Evolutionary conservation across 2,329 filamentous ascomycete species (phyloP), one percentile per base, ranked within the genome.

Genomic region (Aspergillus udagawae): DNA sequence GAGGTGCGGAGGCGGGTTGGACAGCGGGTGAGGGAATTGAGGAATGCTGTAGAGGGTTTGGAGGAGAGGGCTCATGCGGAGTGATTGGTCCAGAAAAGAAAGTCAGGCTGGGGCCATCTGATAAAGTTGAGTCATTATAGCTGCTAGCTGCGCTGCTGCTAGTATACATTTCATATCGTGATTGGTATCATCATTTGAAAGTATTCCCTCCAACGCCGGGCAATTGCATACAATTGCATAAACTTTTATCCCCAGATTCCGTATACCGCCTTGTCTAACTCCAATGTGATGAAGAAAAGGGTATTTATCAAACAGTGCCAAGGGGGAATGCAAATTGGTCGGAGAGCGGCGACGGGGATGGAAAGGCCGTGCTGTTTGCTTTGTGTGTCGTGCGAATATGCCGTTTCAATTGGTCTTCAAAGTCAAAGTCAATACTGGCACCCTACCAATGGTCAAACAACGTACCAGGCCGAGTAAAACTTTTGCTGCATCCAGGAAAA

Each of bases 11-110:
- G 64, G 60, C 68, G 78, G 58, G 70, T 81, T 63, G 77, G 75
- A 17, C 72, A 75, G 61, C 66, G 77, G 65, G 68, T 81, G 54
- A 67, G 78, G 63, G 78, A 81, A 67, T 70, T 80, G 69, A 72
- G 73, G 61, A 72, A 69, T 70, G 79, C 76, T 21, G 73, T 80
- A 54, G 63, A 71, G 64, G 64, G 58, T 17, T 67, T 80, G 63
- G 77, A 80, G 66, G 69, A 73, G 60, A 72, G 68, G 65, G 76
- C 72, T 21, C 54, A 62, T 49, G 71, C 69, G 54, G 72, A 78
- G 54, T 75, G 54, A 63, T 52, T 42, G 32, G 21, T 53, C 41
- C 20, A 14, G 4, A 25, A 25, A 53, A 27, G 23, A 51, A 4
- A 42, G 38, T 21, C 1, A 7, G 9, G 28, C 9, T 45, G 55